Conservation (phyloP, 441 rosid species). For the Corymbia citriodora region DNA sequence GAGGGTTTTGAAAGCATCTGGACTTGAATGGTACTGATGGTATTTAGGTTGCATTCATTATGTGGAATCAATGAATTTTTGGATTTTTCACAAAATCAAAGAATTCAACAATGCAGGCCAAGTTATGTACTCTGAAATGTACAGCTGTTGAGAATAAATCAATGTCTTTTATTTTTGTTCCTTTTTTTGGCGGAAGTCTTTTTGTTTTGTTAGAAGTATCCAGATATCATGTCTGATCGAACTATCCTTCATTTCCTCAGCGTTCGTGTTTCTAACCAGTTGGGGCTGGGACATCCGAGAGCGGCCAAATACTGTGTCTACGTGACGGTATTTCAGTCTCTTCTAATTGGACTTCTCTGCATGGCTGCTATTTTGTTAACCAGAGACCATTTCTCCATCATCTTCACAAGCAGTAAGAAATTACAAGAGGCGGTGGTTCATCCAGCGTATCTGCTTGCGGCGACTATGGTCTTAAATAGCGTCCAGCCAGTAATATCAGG, state of each 20-base stretch:
- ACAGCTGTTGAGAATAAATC: background rate
- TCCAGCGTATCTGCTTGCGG: constrained; percentile 60
- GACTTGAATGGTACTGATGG: background rate
- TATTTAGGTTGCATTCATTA: background rate
- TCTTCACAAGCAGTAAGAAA: constrained; percentile 55
- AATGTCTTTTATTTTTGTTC: background rate
- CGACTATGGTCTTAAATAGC: constrained; percentile 82
- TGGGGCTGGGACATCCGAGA: constrained; percentile 57
- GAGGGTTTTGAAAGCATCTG: background rate
- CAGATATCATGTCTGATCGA: background rate
- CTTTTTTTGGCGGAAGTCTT: background rate
- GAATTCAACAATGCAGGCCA: background rate
- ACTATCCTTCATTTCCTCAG: constrained; percentile 15
- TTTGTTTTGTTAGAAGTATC: background rate
- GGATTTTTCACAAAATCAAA: background rate
- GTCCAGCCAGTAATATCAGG: constrained; percentile 81
- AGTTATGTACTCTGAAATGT: background rate
- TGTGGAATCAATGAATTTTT: background rate
- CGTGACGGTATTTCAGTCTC: constrained; percentile 49
- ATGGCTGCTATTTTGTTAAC: constrained; percentile 53
- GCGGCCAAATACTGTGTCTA: constrained; percentile 73
- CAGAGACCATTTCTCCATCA: constrained; percentile 44
- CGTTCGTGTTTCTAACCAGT: constrained; percentile 79
- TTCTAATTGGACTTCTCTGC: constrained; percentile 52
- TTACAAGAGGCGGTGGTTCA: constrained; percentile 47